Conservation (phyloP, 2,329 filamentous ascomycete species). For the Colletotrichum horii region DNA sequence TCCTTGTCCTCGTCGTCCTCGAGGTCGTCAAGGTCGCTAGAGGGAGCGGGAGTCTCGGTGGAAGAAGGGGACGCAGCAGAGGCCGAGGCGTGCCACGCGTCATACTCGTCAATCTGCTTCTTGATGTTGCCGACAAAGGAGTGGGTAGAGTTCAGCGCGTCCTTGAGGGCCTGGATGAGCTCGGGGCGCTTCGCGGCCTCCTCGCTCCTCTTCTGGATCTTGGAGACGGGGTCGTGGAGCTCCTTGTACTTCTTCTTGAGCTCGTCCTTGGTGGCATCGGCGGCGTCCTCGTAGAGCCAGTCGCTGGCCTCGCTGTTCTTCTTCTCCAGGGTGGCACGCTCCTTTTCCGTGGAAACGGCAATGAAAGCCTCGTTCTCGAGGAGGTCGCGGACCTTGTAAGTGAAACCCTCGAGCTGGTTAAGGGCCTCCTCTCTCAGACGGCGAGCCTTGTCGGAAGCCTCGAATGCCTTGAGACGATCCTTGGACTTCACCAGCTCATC, state of each 20-base stretch:
- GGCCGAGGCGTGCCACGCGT: slow-evolving; percentile 61
- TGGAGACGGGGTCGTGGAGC: slow-evolving; percentile 78
- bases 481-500: slow-evolving; percentile 58
- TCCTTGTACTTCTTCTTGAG: slow-evolving; percentile 79
- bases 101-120: slow-evolving; percentile 71
- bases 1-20: slow-evolving; percentile 69
- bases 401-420: slow-evolving; percentile 92
- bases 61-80: slow-evolving; percentile 51
- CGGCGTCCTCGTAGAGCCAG: slow-evolving; percentile 89
- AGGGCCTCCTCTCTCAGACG: slow-evolving; percentile 82
- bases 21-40: slow-evolving; percentile 72
- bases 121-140: slow-evolving; percentile 74
- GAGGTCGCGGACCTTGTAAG: slow-evolving; percentile 86
- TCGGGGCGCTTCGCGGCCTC: slow-evolving; percentile 76
- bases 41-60: slow-evolving; percentile 45
- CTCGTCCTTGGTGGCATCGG: slow-evolving; percentile 74
- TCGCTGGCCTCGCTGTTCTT: slow-evolving; percentile 76
- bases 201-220: slow-evolving; percentile 75
- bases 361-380: slow-evolving; percentile 79
- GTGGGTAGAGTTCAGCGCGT: slow-evolving; percentile 73
- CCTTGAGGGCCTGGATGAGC: slow-evolving; percentile 69
- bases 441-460: slow-evolving; percentile 81
- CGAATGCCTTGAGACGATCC: slow-evolving; percentile 82
- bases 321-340: slow-evolving; percentile 70
- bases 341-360: slow-evolving; percentile 69